Percentiles rank a stretch among this genome's conserved stretches.
Evolutionary conservation across 805 yeast species (phyloP).

Genomic region (Candida nemodendra): DNA sequence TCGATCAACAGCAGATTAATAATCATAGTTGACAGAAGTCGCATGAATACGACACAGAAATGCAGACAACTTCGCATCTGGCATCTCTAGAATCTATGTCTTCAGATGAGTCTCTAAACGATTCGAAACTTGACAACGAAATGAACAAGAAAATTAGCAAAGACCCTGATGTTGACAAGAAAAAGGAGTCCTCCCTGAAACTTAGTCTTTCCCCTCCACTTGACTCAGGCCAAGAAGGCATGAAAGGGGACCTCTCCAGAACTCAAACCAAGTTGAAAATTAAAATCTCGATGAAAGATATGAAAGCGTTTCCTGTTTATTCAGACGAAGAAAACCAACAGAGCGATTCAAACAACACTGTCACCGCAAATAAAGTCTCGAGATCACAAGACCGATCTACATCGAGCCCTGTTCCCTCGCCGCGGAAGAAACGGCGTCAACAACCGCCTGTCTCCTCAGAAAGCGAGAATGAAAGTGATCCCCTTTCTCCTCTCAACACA

Average conservation of each 20-base stretch:
- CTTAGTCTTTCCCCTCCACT: background rate
- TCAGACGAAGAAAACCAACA: background rate
- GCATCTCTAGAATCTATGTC: too few relatives aligned
- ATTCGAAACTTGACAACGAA: too few relatives aligned
- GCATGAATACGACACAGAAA: too few relatives aligned
- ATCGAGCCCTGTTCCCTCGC: background rate
- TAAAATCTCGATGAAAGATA: conserved; percentile 10
- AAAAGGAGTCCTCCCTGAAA: conserved; percentile 1
- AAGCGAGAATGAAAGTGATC: conserved; percentile 4
- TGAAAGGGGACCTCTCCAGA: background rate
- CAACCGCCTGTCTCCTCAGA: background rate
- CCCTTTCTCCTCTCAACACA: conserved; percentile 9
- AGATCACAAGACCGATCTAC: background rate
- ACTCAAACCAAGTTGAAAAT: conserved; percentile 7
- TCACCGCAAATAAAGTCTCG: background rate
- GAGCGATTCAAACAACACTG: background rate
- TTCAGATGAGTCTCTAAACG: too few relatives aligned
- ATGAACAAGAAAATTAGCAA: background rate
- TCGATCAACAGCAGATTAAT: too few relatives aligned
- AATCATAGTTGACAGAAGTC: too few relatives aligned
- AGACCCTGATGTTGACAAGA: background rate
- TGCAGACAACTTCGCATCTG: too few relatives aligned
- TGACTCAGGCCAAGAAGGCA: background rate
- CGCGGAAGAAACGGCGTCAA: background rate
- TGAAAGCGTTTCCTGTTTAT: background rate